phyloP scores from a whole-genome alignment of 352 stramenopile species.

The Phytophthora pluvialis region DNA sequence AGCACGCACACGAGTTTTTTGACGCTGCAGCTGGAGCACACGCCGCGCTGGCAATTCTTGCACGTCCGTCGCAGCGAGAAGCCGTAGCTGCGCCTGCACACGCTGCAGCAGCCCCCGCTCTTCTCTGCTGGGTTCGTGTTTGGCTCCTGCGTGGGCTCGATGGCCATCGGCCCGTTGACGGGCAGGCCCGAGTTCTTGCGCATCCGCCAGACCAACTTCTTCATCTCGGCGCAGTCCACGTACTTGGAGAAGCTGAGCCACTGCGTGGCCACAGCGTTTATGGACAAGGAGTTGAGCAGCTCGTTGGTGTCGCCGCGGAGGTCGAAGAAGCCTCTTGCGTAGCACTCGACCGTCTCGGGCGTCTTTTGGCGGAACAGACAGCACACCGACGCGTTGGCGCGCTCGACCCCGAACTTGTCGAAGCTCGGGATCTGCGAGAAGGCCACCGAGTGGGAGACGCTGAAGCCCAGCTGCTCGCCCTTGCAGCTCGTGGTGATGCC shows the following conservation, averaged over 20 bases:
- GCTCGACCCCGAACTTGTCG: constrained; percentile 65
- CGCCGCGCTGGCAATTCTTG: constrained; percentile 31
- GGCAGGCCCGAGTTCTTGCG: constrained; percentile 39
- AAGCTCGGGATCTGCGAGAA: constrained; percentile 55
- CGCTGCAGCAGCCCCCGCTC: constrained; percentile 6
- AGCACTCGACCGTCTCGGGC: constrained; percentile 50
- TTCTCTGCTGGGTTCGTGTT: not conserved
- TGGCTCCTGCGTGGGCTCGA: constrained; percentile 10
- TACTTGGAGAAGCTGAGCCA: constrained; percentile 43
- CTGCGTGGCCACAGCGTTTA: constrained; percentile 53
- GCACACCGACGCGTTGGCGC: constrained; percentile 61
- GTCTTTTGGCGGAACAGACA: constrained; percentile 53
- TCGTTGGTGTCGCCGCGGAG: constrained; percentile 45
- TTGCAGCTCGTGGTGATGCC: constrained; percentile 24
- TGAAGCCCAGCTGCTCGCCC: constrained; percentile 38
- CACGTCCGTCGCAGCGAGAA: constrained; percentile 31
- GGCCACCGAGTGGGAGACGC: constrained; percentile 43
- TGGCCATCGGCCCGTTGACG: constrained; percentile 26
- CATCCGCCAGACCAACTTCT: constrained; percentile 67
- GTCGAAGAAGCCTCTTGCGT: constrained; percentile 54
- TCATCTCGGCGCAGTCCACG: constrained; percentile 61
- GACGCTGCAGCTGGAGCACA: constrained; percentile 44
- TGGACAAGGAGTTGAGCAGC: constrained; percentile 46
- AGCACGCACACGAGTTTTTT: constrained; percentile 53
- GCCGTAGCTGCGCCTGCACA: constrained; percentile 22